A percentile compares a stretch with the other conserved stretches of the same genome.
These are phyloP conservation scores for Amphirosellinia nigrospora DNA, from an alignment of 495 filamentous ascomycete genomes.

Conservation along the genomic window DNA sequence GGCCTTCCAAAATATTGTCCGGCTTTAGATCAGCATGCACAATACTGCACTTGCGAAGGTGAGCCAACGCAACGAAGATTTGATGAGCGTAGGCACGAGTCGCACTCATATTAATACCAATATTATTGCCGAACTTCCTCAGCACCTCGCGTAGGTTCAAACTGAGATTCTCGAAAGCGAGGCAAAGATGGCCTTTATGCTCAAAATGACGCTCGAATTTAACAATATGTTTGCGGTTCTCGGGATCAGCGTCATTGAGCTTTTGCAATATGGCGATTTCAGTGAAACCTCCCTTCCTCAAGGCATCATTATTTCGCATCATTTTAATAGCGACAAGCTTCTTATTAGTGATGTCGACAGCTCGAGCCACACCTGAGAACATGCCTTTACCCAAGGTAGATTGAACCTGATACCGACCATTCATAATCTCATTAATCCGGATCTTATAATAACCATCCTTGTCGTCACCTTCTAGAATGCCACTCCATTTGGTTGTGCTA, in stretches of 20 bases:
- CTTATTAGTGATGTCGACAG: constrained; percentile 76
- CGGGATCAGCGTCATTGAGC: constrained; percentile 79
- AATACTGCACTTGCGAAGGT: constrained; percentile 89
- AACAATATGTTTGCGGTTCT: constrained; percentile 91
- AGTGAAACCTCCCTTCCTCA: constrained; percentile 91
- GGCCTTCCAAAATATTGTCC: constrained; percentile 82
- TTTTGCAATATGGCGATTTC: constrained; percentile 91
- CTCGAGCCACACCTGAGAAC: constrained; percentile 94
- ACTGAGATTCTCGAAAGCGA: constrained; percentile 95
- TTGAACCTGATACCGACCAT: constrained; percentile 85
- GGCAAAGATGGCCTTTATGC: constrained; percentile 92
- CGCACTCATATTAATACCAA: constrained; percentile 85
- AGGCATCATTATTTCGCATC: constrained; percentile 91
- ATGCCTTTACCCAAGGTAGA: constrained; percentile 91
- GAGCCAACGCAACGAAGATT: constrained; percentile 85
- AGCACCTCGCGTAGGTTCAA: constrained; percentile 94
- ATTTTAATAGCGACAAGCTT: constrained; percentile 88
- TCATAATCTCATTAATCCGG: constrained; percentile 84
- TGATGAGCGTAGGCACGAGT: constrained; percentile 90
- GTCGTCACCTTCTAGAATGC: constrained; percentile 93
- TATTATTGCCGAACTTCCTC: constrained; percentile 93
- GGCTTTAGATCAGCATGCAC: constrained; percentile 96
- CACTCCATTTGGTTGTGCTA: constrained; percentile 63
- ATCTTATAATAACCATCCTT: constrained; percentile 94
- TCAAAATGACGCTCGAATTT: constrained; percentile 86